Evolutionary conservation across 2,329 filamentous ascomycete genomes (phyloP).

Genomic region (Microsporum audouinii): DNA sequence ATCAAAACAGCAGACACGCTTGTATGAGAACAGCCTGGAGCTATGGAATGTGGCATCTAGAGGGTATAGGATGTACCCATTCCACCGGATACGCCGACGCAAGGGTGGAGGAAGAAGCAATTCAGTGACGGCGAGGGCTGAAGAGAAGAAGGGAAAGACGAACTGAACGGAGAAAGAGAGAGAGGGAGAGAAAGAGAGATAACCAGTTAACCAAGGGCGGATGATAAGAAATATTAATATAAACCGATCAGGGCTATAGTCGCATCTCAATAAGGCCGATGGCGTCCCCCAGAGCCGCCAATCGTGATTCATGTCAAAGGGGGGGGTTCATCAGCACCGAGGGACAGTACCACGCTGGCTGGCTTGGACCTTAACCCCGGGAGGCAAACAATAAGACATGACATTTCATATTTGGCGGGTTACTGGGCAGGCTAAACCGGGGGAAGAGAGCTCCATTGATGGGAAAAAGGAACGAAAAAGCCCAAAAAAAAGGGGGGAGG

Average conservation of each 20-base stretch:
- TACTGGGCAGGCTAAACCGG: slow-evolving; percentile 4
- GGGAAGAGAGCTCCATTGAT: not conserved
- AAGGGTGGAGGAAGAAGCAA: not conserved
- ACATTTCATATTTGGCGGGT: slow-evolving; percentile 3
- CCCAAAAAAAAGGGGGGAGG: not conserved
- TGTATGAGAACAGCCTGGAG: not conserved
- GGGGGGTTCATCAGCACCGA: not conserved
- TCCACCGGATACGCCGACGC: not conserved
- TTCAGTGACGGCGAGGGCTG: not conserved
- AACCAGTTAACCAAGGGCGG: no score
- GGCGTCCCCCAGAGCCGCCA: not conserved
- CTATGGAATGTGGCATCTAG: not conserved
- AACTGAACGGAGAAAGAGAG: not conserved
- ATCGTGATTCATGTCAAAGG: not conserved
- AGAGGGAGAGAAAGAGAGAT: not conserved
- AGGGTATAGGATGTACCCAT: not conserved
- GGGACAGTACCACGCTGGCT: not conserved
- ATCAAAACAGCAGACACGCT: not conserved
- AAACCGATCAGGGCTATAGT: not conserved
- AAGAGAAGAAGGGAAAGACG: not conserved
- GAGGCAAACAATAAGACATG: slow-evolving; percentile 1
- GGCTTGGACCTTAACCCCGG: not conserved
- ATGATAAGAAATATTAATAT: not conserved
- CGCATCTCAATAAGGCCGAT: not conserved
- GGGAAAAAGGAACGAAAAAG: slow-evolving; percentile 5